Base-by-base conservation (phyloP, 176 grass and related monocot genomes). In the Dendrocalamus sinicus region DNA sequence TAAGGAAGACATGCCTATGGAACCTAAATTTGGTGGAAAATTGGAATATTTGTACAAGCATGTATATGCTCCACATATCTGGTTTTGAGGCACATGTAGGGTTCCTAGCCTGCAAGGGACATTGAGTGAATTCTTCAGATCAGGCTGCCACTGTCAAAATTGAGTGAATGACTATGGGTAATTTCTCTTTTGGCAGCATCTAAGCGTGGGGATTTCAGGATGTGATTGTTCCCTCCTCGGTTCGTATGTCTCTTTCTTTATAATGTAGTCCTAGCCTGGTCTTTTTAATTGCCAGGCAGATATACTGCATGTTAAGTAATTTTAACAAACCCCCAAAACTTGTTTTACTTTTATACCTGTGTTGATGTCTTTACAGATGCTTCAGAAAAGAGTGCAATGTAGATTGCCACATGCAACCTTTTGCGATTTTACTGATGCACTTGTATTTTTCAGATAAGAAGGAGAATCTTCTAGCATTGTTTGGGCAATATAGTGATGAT, bases 231-330 rank as follows among this genome's bases (percentile, higher is more conserved):
- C 71, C 88, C 79, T 88, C 79, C 75, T 97, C 75, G 94, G 94
- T 99, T 99, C 89, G 96, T 99, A 94, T 99, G 92, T 96, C 94
- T 94, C 94, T 96, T 91, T 95, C 96, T 96, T 95, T 92, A 89
- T 91, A 92, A 61, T 98, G 67, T 91, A 85, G 82, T 90, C 71
- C 88, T 99, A 93, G 89, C 96, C 85, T 94, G 90, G 70, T 93
- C 54, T 90, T 84, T 86, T 90, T 93, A 86, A 68, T 80, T 89
- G 81, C 81, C 87, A 86, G 90, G 89, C 80, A 64, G 81, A 20
- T 88, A 66, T 57, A 57, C 16, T 47, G 52, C 43, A 70, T 32
- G 43, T 32, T 52, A 80, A 84, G 86, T 83, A 22, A 77, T 66
- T 83, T 70, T 20, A 77, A 83, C n/a, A 15, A 50, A 52, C 40